Base-by-base conservation (phyloP, 2,329 filamentous ascomycete species). In the Botrytis sinoallii region DNA sequence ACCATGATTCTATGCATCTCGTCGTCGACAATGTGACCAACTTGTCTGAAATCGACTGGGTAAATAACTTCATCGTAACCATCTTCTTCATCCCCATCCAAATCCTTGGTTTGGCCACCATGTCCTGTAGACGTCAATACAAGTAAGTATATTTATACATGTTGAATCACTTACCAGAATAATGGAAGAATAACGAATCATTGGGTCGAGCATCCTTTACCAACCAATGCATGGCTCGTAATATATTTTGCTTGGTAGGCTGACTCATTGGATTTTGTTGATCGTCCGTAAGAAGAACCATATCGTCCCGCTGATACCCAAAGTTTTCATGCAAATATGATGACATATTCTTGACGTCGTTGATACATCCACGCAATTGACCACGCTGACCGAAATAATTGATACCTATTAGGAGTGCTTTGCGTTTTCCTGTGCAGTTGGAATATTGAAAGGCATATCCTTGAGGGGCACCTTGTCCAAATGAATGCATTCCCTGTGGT, bases 251-350 rank as follows among this genome's bases (percentile, higher is more conserved):
- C 83, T 98, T 98, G 8, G 94, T 97, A 14, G 95, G 95, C 84
- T 97, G 94, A 83, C 94, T 97, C 93, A 98, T 97, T 40, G 94
- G 93, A 79, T 97, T 97, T 82, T 97, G 94, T 84, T 98, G 95
- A 82, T 98, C 95, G 81, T 98, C 95, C 57, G 95, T 98, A 81
- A 98, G 87, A 75, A 96, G 91, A 32, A 98, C 95, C 95, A 98
- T 98, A 81, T 98, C 95, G 83, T 98, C 95, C 74, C 94, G 87
- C 84, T 94, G 94, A 83, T 98, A 98, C 44, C 93, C 93, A 82
- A 97, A 98, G 80, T 94, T 91, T 82, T 95, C 90, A 76, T 93
- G 93, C 74, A 98, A 86, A 81, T 97, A 98, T 68, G 88, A 88
- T 35, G 94, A 97, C 94, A 98, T 97, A 85, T 98, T 98, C 84